A percentile compares a stretch with the other conserved stretches of the same genome.
Conservation (phyloP, 805 yeast genomes). For the Ogataea kodamae region DNA sequence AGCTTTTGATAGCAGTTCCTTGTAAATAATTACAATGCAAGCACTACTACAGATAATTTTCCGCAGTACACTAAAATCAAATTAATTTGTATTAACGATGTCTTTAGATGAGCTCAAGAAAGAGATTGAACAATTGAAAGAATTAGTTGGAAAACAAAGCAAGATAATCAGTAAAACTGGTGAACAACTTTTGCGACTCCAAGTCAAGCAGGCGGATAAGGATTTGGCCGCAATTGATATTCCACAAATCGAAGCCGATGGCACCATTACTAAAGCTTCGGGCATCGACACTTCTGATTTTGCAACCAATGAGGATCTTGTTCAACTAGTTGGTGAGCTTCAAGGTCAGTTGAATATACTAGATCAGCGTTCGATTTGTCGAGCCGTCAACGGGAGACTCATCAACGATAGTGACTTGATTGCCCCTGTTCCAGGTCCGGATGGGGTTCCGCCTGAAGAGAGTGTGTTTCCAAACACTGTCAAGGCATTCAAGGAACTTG, state of each 20-base stretch:
- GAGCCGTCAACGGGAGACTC: slow-evolving; percentile 63
- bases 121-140: slow-evolving; percentile 51
- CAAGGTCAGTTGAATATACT: slow-evolving; percentile 80
- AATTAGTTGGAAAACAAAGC: slow-evolving; percentile 61
- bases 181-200: slow-evolving; percentile 67
- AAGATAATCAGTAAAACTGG: slow-evolving; percentile 72
- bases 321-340: slow-evolving; percentile 82
- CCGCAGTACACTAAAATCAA: too few species aligned
- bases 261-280: slow-evolving; percentile 5
- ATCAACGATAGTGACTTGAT: slow-evolving; percentile 39
- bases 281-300: slow-evolving; percentile 49
- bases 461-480: slow-evolving; percentile 57
- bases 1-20: too few species aligned
- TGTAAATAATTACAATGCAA: too few species aligned
- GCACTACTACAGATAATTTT: too few species aligned
- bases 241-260: slow-evolving; percentile 22
- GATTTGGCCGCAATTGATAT: slow-evolving; percentile 25
- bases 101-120: slow-evolving; percentile 35
- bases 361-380: slow-evolving; percentile 72
- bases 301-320: slow-evolving; percentile 79
- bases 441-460: slow-evolving; percentile 63
- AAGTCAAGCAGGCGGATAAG: slow-evolving; percentile 49
- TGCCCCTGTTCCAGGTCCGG: slow-evolving; percentile 75
- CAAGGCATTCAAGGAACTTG: slow-evolving; percentile 46
- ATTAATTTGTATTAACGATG: too few species aligned